Evolutionary conservation across 1,284 basidiomycete genomes (phyloP).

Genomic region (Paramarasmius palmivorus): DNA sequence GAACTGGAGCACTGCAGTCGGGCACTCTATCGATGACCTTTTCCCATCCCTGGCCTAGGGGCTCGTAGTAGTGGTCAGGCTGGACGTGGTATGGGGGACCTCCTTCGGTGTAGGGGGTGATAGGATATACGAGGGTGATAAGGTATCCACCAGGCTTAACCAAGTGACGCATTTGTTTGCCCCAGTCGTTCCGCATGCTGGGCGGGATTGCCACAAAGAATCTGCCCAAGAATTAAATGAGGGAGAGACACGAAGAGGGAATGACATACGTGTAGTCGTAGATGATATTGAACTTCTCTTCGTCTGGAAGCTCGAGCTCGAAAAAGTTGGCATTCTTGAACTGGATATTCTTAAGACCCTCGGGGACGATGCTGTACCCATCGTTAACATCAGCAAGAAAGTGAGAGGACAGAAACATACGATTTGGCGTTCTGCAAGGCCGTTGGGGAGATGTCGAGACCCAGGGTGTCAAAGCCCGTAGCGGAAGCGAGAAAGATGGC

Average conservation of each 20-base stretch:
- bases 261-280: slow-evolving; percentile 72
- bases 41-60: slow-evolving; percentile 54
- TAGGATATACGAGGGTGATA: slow-evolving; percentile 57
- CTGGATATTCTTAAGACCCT: slow-evolving; percentile 20
- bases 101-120: slow-evolving; percentile 34
- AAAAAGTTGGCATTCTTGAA: slow-evolving; percentile 60
- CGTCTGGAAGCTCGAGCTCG: slow-evolving; percentile 37
- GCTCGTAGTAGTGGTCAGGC: slow-evolving; percentile 56
- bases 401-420: too few species aligned
- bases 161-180: slow-evolving; percentile 52
- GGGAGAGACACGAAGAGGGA: background rate
- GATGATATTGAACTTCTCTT: slow-evolving; percentile 52
- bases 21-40: slow-evolving; percentile 57
- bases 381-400: too few species aligned
- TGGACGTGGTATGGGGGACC: slow-evolving; percentile 69
- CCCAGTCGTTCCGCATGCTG: slow-evolving; percentile 54
- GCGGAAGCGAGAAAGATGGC: too few species aligned
- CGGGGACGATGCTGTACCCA: too few species aligned
- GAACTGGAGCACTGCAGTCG: slow-evolving; percentile 32
- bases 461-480: too few species aligned
- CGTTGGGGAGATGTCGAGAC: too few species aligned
- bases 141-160: slow-evolving; percentile 61
- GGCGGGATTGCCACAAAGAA: slow-evolving; percentile 76
- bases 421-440: too few species aligned
- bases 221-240: slow-evolving; percentile 29